Conservation (phyloP, 495 filamentous ascomycete species). For the Hypoxylon fuscum region DNA sequence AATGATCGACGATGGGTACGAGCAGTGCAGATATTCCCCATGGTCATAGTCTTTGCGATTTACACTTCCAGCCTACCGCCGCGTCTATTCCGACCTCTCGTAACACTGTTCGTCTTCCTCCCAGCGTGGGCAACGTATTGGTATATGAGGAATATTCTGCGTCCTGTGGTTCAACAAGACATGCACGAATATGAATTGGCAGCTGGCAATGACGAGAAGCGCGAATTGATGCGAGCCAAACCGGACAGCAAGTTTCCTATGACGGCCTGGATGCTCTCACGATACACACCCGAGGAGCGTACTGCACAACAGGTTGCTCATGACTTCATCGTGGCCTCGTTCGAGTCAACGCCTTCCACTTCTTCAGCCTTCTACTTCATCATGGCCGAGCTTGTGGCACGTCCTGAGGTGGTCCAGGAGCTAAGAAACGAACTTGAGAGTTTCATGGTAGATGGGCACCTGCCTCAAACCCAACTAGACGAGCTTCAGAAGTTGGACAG, state of each 20-base stretch:
- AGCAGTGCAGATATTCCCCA: conserved; percentile 3
- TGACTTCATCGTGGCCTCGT: conserved; percentile 3
- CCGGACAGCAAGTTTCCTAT: conserved; percentile 9
- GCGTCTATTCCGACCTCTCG: neutral
- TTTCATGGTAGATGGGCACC: conserved; percentile 40
- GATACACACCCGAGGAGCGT: neutral
- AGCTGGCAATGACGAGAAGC: neutral
- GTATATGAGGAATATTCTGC: conserved; percentile 4
- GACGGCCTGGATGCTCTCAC: conserved; percentile 1
- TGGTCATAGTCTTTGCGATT: conserved; percentile 4
- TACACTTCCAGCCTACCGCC: neutral
- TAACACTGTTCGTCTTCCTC: neutral
- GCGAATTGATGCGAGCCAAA: neutral
- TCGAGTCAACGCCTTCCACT: conserved; percentile 7
- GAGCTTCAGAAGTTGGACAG: conserved; percentile 53
- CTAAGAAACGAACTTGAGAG: conserved; percentile 61
- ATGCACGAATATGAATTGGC: neutral
- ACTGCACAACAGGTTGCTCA: neutral
- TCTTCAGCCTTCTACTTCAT: conserved; percentile 2
- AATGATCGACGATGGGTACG: neutral
- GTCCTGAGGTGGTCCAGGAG: conserved; percentile 53
- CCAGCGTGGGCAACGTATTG: conserved; percentile 2
- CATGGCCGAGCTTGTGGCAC: conserved; percentile 1
- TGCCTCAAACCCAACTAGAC: conserved; percentile 52
- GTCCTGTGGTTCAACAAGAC: neutral